A percentile compares a stretch with the other conserved stretches of the same genome.
These are phyloP conservation scores for Blastobotrys raffinosifermentans DNA, from an alignment of 1,139 yeast species.

Conservation along the genomic window DNA sequence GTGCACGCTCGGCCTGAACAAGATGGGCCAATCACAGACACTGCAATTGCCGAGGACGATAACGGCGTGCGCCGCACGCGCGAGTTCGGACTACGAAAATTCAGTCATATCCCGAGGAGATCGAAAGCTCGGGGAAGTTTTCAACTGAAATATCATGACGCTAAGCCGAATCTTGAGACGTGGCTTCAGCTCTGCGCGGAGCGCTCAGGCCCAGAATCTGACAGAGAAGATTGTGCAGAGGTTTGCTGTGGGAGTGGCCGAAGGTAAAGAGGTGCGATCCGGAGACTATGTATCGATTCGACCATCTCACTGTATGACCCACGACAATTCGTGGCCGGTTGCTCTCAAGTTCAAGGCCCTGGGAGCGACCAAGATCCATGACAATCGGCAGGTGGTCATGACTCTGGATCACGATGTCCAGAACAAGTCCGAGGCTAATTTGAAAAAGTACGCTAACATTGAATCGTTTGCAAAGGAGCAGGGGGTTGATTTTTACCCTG, in stretches of 20 bases:
- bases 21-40: too few relatives aligned
- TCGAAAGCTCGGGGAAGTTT: too few relatives aligned
- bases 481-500: slow-evolving; percentile 96
- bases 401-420: slow-evolving; percentile 98
- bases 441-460: slow-evolving; percentile 81
- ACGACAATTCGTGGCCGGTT: slow-evolving; percentile 98
- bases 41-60: too few relatives aligned
- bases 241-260: slow-evolving; percentile 77
- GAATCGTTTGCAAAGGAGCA: slow-evolving; percentile 83
- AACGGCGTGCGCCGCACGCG: too few relatives aligned
- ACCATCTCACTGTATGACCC: slow-evolving; percentile 99
- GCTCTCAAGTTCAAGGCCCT: slow-evolving; percentile 93
- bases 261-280: slow-evolving; percentile 64
- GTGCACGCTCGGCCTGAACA: too few relatives aligned
- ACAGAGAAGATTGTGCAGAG: slow-evolving; percentile 94
- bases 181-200: slow-evolving; percentile 3
- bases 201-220: slow-evolving; percentile 54
- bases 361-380: slow-evolving; percentile 78
- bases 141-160: too few relatives aligned
- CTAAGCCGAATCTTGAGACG: slow-evolving; percentile 2
- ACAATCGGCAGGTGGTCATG: slow-evolving; percentile 86
- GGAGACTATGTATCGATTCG: slow-evolving; percentile 94
- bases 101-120: too few relatives aligned
- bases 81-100: too few relatives aligned
- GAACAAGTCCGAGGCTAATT: slow-evolving; percentile 79